Conservation (phyloP, 495 filamentous ascomycete species). For the Darksidea phi region DNA sequence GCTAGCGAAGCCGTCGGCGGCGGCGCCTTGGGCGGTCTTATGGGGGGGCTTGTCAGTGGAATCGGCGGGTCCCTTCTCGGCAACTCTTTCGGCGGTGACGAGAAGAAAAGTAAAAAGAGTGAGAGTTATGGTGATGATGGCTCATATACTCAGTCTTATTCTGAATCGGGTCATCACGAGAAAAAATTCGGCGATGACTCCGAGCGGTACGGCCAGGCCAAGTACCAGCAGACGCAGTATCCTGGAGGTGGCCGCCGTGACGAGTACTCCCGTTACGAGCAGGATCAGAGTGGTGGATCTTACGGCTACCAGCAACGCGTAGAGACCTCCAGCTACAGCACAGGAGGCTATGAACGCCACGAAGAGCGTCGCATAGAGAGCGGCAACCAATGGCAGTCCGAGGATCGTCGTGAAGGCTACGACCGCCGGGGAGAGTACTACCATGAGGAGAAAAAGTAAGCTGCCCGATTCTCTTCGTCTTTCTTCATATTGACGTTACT, state of each 20-base stretch:
- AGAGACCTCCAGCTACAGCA: constrained; percentile 25
- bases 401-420: constrained; percentile 36
- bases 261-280: constrained; percentile 46
- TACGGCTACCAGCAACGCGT: constrained; percentile 38
- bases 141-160: constrained; percentile 46
- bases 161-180: constrained; percentile 48
- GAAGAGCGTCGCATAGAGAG: constrained; percentile 37
- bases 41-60: constrained; percentile 49
- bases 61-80: constrained; percentile 39
- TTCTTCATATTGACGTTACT: not conserved
- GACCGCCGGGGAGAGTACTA: constrained; percentile 34
- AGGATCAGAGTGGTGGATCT: constrained; percentile 31
- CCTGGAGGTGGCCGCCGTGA: constrained; percentile 47
- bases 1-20: constrained; percentile 45
- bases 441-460: constrained; percentile 33
- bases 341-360: constrained; percentile 38
- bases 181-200: constrained; percentile 36
- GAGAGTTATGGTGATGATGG: constrained; percentile 42
- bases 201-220: constrained; percentile 49
- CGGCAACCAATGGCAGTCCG: constrained; percentile 33
- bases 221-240: constrained; percentile 48
- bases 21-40: constrained; percentile 46
- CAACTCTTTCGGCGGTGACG: constrained; percentile 43
- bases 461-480: not conserved
- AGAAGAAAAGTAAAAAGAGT: constrained; percentile 48